A percentile compares a stretch with the other conserved stretches of the same genome.
phyloP scores from a whole-genome alignment of 768 basidiomycete species.

The Rhodotorula diobovata region DNA sequence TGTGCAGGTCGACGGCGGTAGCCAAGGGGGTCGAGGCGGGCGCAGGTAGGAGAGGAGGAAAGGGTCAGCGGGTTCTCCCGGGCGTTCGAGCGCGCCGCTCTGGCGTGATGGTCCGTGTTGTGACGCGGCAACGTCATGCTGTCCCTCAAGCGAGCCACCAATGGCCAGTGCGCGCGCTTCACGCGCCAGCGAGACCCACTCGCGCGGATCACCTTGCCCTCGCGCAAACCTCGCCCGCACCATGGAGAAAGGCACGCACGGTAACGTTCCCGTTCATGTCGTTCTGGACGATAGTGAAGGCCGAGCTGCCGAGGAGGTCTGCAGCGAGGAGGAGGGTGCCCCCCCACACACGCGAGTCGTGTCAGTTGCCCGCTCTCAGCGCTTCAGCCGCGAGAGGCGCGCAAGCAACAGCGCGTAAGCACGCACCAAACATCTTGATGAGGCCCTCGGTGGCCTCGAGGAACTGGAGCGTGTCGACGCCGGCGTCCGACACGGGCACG shows the following conservation, averaged over 20 bases:
- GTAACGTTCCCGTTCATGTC: conserved; percentile 89
- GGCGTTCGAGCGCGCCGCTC: too few relatives aligned
- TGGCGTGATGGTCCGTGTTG: too few relatives aligned
- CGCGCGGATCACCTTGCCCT: too few relatives aligned
- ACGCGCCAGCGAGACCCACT: too few relatives aligned
- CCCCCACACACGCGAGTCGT: not conserved
- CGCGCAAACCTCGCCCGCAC: not conserved
- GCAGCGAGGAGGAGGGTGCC: not conserved
- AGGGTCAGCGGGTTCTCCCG: not conserved
- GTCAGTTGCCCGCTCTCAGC: not conserved
- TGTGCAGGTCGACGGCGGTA: not conserved
- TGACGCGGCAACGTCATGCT: too few relatives aligned
- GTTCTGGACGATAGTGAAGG: conserved; percentile 74
- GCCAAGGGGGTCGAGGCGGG: not conserved
- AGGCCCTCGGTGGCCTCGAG: conserved; percentile 83
- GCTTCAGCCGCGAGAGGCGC: not conserved
- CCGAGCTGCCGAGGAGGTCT: conserved; percentile 81
- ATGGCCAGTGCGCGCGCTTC: too few relatives aligned
- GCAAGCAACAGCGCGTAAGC: rapidly evolving
- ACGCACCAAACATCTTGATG: conserved; percentile 80
- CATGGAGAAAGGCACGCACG: conserved; percentile 52
- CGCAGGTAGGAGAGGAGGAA: not conserved
- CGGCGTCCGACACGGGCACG: conserved; percentile 76
- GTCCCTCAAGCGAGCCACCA: too few relatives aligned
- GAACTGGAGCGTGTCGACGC: conserved; percentile 82